Conservation (phyloP, 306 rosid species). For the Sophora flavescens region DNA sequence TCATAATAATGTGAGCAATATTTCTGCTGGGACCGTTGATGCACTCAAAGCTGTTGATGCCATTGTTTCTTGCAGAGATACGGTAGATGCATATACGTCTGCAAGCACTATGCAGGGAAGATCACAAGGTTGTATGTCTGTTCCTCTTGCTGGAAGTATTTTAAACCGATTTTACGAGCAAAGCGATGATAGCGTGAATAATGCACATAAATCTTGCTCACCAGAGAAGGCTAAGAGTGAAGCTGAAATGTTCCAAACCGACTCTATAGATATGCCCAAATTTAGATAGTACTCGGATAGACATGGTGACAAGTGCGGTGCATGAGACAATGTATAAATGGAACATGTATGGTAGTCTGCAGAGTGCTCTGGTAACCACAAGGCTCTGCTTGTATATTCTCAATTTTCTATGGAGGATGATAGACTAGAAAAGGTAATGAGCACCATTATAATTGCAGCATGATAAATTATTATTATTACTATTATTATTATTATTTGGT, state of each 20-base stretch:
- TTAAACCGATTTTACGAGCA: slow-evolving; percentile 46
- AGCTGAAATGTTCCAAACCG: slow-evolving; percentile 53
- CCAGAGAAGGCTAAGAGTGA: slow-evolving; percentile 48
- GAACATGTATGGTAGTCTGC: slow-evolving; percentile 51
- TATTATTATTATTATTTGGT: neutral
- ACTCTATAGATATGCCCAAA: slow-evolving; percentile 43
- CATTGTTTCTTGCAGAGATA: slow-evolving; percentile 43
- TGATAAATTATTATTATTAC: slow-evolving; percentile 17
- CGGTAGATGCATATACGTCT: slow-evolving; percentile 41
- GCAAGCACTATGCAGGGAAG: slow-evolving; percentile 40
- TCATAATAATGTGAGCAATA: slow-evolving; percentile 44
- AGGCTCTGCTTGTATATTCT: slow-evolving; percentile 54
- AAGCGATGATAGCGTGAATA: slow-evolving; percentile 41
- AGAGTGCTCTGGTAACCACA: slow-evolving; percentile 43
- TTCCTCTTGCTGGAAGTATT: slow-evolving; percentile 40
- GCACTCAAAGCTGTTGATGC: slow-evolving; percentile 45
- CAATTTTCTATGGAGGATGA: slow-evolving; percentile 47
- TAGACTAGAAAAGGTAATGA: slow-evolving; percentile 62
- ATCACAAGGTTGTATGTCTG: slow-evolving; percentile 43
- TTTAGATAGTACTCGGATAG: slow-evolving; percentile 43
- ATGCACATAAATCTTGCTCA: slow-evolving; percentile 49
- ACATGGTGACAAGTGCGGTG: slow-evolving; percentile 40
- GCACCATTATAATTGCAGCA: slow-evolving; percentile 25
- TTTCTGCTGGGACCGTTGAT: slow-evolving; percentile 45
- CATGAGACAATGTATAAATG: slow-evolving; percentile 45